These are phyloP conservation scores for Kernera saxatilis DNA, from an alignment of 345 rosid genomes.

Conservation along the genomic window DNA sequence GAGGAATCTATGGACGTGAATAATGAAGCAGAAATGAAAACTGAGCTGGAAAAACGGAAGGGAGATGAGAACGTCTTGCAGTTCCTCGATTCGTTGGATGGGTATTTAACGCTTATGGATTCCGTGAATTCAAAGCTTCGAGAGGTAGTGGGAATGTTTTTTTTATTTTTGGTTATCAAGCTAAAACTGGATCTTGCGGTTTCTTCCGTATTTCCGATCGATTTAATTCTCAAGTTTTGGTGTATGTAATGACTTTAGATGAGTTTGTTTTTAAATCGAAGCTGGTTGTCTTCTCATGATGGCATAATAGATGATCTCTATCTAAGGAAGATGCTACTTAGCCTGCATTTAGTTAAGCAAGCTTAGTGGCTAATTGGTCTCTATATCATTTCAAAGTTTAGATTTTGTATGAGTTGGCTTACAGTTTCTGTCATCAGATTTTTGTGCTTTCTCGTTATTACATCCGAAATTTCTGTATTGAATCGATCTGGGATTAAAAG, in stretches of 20 bases:
- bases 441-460: not conserved
- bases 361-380: not conserved
- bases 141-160: constrained; percentile 39
- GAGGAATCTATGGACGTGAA: constrained; percentile 1
- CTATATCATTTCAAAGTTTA: not conserved
- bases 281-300: not conserved
- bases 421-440: not conserved
- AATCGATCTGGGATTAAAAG: not conserved
- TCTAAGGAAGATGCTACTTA: not conserved
- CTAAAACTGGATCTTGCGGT: not conserved
- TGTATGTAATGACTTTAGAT: not conserved
- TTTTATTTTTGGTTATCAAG: not conserved
- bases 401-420: not conserved
- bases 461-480: not conserved
- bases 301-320: not conserved
- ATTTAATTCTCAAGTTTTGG: not conserved
- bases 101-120: constrained; percentile 50
- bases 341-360: not conserved
- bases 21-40: not conserved
- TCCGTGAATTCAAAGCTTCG: constrained; percentile 66
- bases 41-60: not conserved
- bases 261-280: not conserved
- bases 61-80: constrained; percentile 42
- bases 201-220: constrained; percentile 4
- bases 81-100: constrained; percentile 76